These are phyloP conservation scores for Fusarium heterosporum DNA, from an alignment of 2,329 filamentous ascomycete species.

Conservation along the genomic window DNA sequence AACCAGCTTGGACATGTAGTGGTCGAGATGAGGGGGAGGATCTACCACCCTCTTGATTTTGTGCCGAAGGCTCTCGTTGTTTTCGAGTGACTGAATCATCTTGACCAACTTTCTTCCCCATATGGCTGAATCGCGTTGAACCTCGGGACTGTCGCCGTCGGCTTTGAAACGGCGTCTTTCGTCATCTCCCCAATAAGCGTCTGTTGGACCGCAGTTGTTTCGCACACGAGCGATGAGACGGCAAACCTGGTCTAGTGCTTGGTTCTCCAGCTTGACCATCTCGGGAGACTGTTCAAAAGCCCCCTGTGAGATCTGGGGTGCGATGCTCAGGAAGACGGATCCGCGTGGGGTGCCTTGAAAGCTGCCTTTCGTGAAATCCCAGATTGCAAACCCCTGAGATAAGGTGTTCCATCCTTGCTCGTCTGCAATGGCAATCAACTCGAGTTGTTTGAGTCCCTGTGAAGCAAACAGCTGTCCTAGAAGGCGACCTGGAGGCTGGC, in stretches of 20 bases:
- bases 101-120: conserved; percentile 8
- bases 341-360: conserved; percentile 39
- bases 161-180: not conserved
- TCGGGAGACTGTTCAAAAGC: not conserved
- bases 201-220: not conserved
- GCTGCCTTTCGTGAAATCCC: conserved; percentile 39
- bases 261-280: not conserved
- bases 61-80: not conserved
- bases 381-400: conserved; percentile 44
- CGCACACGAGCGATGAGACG: not conserved
- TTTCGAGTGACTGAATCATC: conserved; percentile 18
- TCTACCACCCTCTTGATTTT: conserved; percentile 6
- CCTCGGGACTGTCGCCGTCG: not conserved
- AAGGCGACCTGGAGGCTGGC: conserved; percentile 14
- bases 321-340: conserved; percentile 43
- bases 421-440: conserved; percentile 41
- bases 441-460: conserved; percentile 41
- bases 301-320: conserved; percentile 40
- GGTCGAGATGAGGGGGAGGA: not conserved
- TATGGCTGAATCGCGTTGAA: not conserved
- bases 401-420: conserved; percentile 43
- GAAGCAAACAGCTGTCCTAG: conserved; percentile 31
- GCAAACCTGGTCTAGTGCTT: not conserved
- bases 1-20: conserved; percentile 30
- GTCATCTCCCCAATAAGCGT: not conserved